Evolutionary conservation across 179 eudicot species (phyloP), one percentile per base, ranked within the genome.

Genomic region (Drosera spatulata): DNA sequence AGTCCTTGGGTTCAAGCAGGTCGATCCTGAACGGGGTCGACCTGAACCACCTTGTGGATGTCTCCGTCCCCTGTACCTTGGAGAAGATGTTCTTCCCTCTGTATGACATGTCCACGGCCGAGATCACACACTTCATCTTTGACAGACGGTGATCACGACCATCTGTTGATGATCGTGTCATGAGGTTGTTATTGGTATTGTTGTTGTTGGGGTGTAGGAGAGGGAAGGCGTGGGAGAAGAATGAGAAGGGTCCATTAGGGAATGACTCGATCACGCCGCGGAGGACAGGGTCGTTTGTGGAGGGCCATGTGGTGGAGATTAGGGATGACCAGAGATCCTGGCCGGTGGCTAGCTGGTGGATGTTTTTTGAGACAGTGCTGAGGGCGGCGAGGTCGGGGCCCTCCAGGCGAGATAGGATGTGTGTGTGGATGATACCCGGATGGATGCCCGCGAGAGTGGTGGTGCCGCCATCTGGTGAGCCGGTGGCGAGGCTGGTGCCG

Each of bases 21-120:
- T 88, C 96, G 43, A 91, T 50, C 53, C 91, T 62, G 67, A 88
- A 88, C 10, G 98, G 96, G 3, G 95, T 84, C 65, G 84, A 82
- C 67, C 66, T 66, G 78, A 91, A 91, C 91, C 96, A 85, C 4
- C 67, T 75, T 57, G 76, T 62, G 3, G 39, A 66, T 50, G 98
- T 88, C 53, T 91, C 96, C 0, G 79, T 88, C 4, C 84, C 88
- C 0, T 79, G 74, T 0, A 73, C 72, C 48, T 79, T 88, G 5
- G 80, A 69, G 54, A 82, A 80, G 2, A 91, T 72, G 10, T 78
- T 64, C 4, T 64, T 58, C 42, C 69, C 66, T 1, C 73, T 66
- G 80, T 77, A 76, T 74, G 66, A 75, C 1, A 91, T 68, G 71
- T 88, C 98, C 10, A 88, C 98, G 79, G 97, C 87, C 6, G 96